Evolutionary conservation across 441 rosid species (phyloP).

Genomic region (Arabidopsis hybrid): DNA sequence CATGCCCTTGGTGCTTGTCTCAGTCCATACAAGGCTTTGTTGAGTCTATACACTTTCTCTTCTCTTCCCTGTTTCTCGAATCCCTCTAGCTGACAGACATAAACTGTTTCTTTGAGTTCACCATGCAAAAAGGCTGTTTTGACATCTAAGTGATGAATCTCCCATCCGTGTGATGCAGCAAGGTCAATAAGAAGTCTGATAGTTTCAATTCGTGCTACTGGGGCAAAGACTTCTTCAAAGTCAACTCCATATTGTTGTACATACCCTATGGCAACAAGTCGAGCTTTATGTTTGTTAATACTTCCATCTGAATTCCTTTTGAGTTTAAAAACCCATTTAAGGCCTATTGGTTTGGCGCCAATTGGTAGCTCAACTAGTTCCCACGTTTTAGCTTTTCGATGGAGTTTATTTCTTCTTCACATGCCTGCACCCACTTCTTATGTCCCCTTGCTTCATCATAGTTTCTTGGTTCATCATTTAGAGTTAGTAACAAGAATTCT

Average conservation of each 20-base stretch:
- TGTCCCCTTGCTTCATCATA: not conserved
- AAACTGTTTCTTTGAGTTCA: not conserved
- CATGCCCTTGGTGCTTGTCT: not conserved
- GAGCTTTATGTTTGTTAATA: too few species aligned
- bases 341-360: not conserved
- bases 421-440: not conserved
- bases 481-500: not conserved
- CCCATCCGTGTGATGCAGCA: not conserved
- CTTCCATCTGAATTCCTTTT: not conserved
- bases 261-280: too few species aligned
- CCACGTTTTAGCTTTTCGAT: not conserved
- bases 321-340: not conserved
- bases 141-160: not conserved
- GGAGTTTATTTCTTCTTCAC: not conserved
- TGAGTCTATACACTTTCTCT: not conserved
- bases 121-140: not conserved
- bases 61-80: not conserved
- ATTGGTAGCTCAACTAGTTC: not conserved
- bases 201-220: not conserved
- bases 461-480: not conserved
- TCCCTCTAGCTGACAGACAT: not conserved
- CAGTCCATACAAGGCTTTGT: not conserved
- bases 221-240: not conserved
- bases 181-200: not conserved
- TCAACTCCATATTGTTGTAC: not conserved